Evolutionary conservation across 345 rosid species (phyloP).

Genomic region (Excoecaria cochinchinensis): DNA sequence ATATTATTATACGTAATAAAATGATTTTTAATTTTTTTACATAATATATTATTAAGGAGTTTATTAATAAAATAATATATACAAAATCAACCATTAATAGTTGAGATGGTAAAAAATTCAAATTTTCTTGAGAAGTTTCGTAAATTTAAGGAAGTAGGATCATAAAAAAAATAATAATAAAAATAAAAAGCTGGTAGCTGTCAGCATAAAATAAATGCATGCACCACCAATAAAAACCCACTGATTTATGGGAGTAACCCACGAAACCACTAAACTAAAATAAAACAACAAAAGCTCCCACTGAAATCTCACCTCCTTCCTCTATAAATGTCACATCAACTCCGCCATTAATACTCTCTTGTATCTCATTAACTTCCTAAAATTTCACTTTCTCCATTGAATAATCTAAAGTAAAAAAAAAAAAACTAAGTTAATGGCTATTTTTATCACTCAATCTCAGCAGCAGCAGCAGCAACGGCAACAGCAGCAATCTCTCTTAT

Average conservation of each 20-base stretch:
- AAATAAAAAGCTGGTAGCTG: too few species aligned
- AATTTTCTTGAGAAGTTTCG: too few species aligned
- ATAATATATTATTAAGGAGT: too few species aligned
- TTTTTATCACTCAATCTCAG: conserved; percentile 5
- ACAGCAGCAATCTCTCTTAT: neutral
- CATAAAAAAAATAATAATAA: too few species aligned
- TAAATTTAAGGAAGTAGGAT: too few species aligned
- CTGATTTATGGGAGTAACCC: conserved; percentile 9
- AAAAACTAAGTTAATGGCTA: conserved; percentile 7
- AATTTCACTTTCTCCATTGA: too few species aligned
- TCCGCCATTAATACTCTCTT: neutral
- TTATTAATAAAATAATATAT: too few species aligned
- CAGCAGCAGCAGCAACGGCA: neutral
- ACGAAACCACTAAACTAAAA: neutral
- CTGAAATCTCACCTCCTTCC: neutral
- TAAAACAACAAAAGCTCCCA: neutral
- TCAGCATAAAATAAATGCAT: too few species aligned
- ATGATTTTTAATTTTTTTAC: too few species aligned
- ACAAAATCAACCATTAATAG: too few species aligned
- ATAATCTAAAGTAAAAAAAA: neutral
- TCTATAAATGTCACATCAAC: neutral
- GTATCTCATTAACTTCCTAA: neutral
- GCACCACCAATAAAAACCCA: conserved; percentile 8
- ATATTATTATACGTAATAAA: too few species aligned
- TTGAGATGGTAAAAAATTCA: too few species aligned